Evolutionary conservation across 495 filamentous ascomycete species (phyloP).

Genomic region (Patellaria atrata): DNA sequence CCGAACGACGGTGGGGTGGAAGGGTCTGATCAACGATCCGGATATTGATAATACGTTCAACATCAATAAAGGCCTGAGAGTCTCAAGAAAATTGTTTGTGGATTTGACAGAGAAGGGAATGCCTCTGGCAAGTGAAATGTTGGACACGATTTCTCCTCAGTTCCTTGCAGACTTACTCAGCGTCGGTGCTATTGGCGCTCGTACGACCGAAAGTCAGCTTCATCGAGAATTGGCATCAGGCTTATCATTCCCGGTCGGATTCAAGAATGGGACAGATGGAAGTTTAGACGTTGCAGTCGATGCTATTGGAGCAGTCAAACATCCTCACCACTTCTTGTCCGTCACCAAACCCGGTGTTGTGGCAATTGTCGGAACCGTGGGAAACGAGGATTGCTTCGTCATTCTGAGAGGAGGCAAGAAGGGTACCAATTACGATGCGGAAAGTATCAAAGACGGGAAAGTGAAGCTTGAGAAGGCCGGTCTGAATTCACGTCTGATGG

Average conservation of each 20-base stretch:
- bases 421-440: slow-evolving; percentile 85
- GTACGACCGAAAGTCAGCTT: slow-evolving; percentile 90
- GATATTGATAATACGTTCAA: slow-evolving; percentile 98
- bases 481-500: slow-evolving; percentile 69
- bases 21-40: slow-evolving; percentile 97
- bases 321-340: slow-evolving; percentile 94
- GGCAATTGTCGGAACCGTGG: slow-evolving; percentile 86
- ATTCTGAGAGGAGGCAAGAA: slow-evolving; percentile 88
- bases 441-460: slow-evolving; percentile 67
- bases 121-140: slow-evolving; percentile 97
- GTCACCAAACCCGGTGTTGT: slow-evolving; percentile 96
- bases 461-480: slow-evolving; percentile 51
- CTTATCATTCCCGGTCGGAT: slow-evolving; percentile 91
- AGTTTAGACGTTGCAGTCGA: slow-evolving; percentile 82
- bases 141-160: slow-evolving; percentile 97
- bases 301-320: slow-evolving; percentile 84
- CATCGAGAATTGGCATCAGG: slow-evolving; percentile 92
- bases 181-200: slow-evolving; percentile 83
- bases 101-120: slow-evolving; percentile 89
- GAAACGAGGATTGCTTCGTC: slow-evolving; percentile 97
- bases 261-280: slow-evolving; percentile 99
- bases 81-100: slow-evolving; percentile 82
- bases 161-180: slow-evolving; percentile 90
- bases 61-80: slow-evolving; percentile 91
- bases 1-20: slow-evolving; percentile 97